These are phyloP conservation scores for Talaromyces sp. DNA, from an alignment of 2,329 filamentous ascomycete species.

Conservation along the genomic window DNA sequence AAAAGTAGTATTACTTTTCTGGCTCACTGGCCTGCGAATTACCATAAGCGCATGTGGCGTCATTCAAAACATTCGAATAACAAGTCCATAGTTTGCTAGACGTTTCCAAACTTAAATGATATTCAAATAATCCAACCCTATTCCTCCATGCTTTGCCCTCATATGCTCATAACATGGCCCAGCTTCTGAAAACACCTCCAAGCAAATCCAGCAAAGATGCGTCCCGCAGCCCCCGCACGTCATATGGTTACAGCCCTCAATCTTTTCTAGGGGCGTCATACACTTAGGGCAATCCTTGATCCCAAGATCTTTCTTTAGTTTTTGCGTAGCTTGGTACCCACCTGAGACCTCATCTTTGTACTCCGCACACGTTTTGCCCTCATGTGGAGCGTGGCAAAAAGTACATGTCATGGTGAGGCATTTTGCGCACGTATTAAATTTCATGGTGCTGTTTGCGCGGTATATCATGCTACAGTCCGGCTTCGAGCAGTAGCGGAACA, in stretches of 20 bases:
- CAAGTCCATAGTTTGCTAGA: too few species aligned
- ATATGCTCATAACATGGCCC: slow-evolving; percentile 21
- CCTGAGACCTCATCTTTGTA: slow-evolving; percentile 20
- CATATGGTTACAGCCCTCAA: slow-evolving; percentile 16
- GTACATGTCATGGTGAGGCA: slow-evolving; percentile 27
- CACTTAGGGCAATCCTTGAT: slow-evolving; percentile 25
- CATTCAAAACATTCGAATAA: too few species aligned
- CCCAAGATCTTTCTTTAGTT: slow-evolving; percentile 14
- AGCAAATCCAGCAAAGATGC: slow-evolving; percentile 23
- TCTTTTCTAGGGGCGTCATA: slow-evolving; percentile 20
- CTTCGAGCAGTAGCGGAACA: slow-evolving; percentile 40
- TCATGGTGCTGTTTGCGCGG: slow-evolving; percentile 18
- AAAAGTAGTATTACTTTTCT: too few species aligned
- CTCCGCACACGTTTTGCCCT: slow-evolving; percentile 19
- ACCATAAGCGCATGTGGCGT: too few species aligned
- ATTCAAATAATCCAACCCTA: background rate
- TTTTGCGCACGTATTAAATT: slow-evolving; percentile 18
- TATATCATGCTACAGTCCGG: slow-evolving; percentile 44
- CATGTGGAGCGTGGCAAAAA: slow-evolving; percentile 19
- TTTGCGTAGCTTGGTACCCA: slow-evolving; percentile 13
- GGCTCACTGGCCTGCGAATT: too few species aligned
- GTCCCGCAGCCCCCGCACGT: slow-evolving; percentile 15
- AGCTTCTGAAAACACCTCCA: slow-evolving; percentile 14
- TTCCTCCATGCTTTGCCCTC: slow-evolving; percentile 5
- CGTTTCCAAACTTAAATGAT: background rate